Percentiles rank a stretch among this genome's conserved stretches.
Evolutionary conservation across 768 basidiomycete species (phyloP).

Genomic region (Boletellus sp.): DNA sequence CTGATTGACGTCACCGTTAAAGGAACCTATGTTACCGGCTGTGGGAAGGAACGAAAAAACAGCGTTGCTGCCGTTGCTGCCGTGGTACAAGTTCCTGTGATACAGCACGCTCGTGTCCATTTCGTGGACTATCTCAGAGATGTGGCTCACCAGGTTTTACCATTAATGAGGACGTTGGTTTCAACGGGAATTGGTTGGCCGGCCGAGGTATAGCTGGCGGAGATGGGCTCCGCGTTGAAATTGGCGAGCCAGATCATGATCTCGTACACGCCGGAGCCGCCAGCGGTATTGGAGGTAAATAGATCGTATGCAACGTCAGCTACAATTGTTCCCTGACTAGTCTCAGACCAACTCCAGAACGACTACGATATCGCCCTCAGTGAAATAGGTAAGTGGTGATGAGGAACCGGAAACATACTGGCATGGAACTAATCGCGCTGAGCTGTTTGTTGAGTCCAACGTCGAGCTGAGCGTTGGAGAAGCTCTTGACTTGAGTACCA

Average conservation of each 20-base stretch:
- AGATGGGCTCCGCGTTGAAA: conserved; percentile 57
- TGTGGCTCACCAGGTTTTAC: conserved; percentile 43
- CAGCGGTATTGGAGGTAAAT: conserved; percentile 52
- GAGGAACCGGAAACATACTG: conserved; percentile 35
- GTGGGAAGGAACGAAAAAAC: conserved; percentile 49
- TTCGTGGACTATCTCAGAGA: not conserved
- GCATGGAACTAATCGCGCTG: conserved; percentile 50
- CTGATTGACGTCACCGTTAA: conserved; percentile 49
- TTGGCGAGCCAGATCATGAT: conserved; percentile 69
- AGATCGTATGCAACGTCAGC: conserved; percentile 61
- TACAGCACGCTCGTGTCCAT: not conserved
- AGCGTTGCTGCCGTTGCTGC: conserved; percentile 50
- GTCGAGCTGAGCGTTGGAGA: conserved; percentile 53
- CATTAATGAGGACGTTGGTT: conserved; percentile 41
- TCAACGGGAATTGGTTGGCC: conserved; percentile 48
- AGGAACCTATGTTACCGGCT: conserved; percentile 39
- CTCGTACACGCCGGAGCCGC: conserved; percentile 43
- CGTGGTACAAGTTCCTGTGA: conserved; percentile 52
- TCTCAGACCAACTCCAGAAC: conserved; percentile 56
- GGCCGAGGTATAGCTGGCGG: conserved; percentile 41
- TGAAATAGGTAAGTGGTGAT: not conserved
- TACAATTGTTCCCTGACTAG: conserved; percentile 42
- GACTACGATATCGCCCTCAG: conserved; percentile 32
- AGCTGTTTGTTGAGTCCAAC: conserved; percentile 50
- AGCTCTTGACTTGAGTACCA: conserved; percentile 55